Evolutionary conservation across 2,329 filamentous ascomycete species (phyloP).

Genomic region (Aureobasidium sp.): DNA sequence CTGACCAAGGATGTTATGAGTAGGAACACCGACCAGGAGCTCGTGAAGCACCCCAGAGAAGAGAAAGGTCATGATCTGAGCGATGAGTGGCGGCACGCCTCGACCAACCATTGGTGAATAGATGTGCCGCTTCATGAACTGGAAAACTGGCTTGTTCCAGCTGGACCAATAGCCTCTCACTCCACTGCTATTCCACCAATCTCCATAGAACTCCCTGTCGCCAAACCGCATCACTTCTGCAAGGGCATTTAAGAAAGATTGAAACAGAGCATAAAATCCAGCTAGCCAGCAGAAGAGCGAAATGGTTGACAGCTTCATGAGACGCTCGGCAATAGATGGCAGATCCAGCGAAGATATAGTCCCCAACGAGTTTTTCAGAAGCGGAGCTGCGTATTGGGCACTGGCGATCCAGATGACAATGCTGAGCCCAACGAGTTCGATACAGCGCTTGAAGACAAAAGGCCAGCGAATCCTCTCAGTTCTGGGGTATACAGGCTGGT

Average conservation of each 20-base stretch:
- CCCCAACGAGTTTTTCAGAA: constrained; percentile 80
- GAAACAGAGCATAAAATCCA: constrained; percentile 94
- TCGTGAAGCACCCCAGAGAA: constrained; percentile 88
- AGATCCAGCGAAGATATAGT: constrained; percentile 77
- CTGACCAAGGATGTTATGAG: constrained; percentile 82
- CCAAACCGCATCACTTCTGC: constrained; percentile 86
- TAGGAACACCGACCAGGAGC: constrained; percentile 84
- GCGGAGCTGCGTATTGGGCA: constrained; percentile 86
- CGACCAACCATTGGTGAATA: constrained; percentile 81
- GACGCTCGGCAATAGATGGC: constrained; percentile 71
- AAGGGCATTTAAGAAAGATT: constrained; percentile 81
- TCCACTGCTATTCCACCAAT: constrained; percentile 94
- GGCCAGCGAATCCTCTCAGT: constrained; percentile 72
- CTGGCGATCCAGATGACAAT: constrained; percentile 93
- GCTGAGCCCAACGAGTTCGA: constrained; percentile 66
- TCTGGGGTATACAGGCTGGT: constrained; percentile 92
- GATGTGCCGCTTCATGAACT: constrained; percentile 92
- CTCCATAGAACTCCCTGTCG: constrained; percentile 88
- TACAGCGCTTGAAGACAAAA: constrained; percentile 75
- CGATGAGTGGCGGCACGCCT: constrained; percentile 61
- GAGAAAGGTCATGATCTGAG: constrained; percentile 76
- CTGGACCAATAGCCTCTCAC: constrained; percentile 86
- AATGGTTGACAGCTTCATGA: constrained; percentile 93
- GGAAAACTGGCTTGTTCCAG: constrained; percentile 97
- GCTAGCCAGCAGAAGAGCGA: constrained; percentile 94